These are phyloP conservation scores for Xerocomellus intermedius DNA, from an alignment of 768 basidiomycete species.

Conservation along the genomic window DNA sequence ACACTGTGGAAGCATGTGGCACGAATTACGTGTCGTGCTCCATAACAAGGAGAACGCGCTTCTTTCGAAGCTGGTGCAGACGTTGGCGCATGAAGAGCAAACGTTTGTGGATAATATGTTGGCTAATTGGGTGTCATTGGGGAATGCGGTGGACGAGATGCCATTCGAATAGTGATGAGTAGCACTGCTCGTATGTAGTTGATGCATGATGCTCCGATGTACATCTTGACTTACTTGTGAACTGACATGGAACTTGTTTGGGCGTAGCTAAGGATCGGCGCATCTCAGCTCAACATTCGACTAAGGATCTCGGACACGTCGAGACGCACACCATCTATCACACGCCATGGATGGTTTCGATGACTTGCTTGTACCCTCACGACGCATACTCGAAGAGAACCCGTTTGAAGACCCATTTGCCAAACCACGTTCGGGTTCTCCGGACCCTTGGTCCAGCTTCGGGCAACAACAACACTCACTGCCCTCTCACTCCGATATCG, in stretches of 20 bases:
- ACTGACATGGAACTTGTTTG: constrained; percentile 9
- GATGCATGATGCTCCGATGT: constrained; percentile 4
- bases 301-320: background rate
- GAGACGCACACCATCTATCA: background rate
- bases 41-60: constrained; percentile 89
- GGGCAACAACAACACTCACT: constrained; percentile 36
- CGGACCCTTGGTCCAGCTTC: constrained; percentile 75
- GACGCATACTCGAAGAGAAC: constrained; percentile 64
- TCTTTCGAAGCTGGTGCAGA: constrained; percentile 68
- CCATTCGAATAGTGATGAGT: constrained; percentile 64
- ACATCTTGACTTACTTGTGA: constrained; percentile 15
- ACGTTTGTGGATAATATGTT: constrained; percentile 61
- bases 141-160: constrained; percentile 74
- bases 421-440: constrained; percentile 59
- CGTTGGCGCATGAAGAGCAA: constrained; percentile 72
- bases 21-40: constrained; percentile 88
- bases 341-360: constrained; percentile 71
- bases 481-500: constrained; percentile 21
- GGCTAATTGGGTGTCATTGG: constrained; percentile 73
- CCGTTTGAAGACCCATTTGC: constrained; percentile 74
- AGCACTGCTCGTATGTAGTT: background rate
- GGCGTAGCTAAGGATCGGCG: background rate
- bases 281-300: background rate
- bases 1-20: constrained; percentile 72
- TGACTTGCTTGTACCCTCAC: constrained; percentile 65